Conservation (phyloP, 2,329 filamentous ascomycete genomes). For the Pseudofabraea citricarpa region DNA sequence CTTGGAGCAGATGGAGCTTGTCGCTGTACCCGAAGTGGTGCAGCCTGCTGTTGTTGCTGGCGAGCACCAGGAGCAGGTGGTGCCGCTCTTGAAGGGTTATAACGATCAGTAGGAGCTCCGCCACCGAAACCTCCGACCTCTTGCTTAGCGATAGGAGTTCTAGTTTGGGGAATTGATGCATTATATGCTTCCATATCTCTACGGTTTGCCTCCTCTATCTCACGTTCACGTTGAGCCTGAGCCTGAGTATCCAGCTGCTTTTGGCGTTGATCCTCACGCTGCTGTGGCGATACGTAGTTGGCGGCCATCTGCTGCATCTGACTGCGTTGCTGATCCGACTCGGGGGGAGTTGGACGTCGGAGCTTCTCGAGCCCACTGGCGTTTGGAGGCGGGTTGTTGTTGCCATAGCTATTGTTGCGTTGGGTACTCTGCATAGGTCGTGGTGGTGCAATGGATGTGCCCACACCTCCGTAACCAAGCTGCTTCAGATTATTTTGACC, state of each 20-base stretch:
- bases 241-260: conserved; percentile 56
- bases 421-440: conserved; percentile 53
- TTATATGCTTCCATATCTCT: conserved; percentile 86
- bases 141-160: conserved; percentile 78
- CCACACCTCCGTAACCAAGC: conserved; percentile 49
- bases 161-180: conserved; percentile 77
- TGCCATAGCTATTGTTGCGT: conserved; percentile 35
- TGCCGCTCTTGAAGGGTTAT: conserved; percentile 80
- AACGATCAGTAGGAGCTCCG: conserved; percentile 50
- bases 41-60: conserved; percentile 45
- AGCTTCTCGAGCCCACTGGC: conserved; percentile 25
- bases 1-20: conserved; percentile 72
- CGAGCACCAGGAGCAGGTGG: conserved; percentile 64
- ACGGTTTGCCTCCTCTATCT: conserved; percentile 61
- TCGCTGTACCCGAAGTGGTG: conserved; percentile 64
- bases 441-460: conserved; percentile 60
- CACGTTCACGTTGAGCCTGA: conserved; percentile 47
- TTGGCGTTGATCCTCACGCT: conserved; percentile 50
- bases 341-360: conserved; percentile 39
- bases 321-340: conserved; percentile 44
- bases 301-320: conserved; percentile 53
- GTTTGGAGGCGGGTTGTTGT: conserved; percentile 12
- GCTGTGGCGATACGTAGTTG: conserved; percentile 48
- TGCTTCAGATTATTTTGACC: conserved; percentile 52
- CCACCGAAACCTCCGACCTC: conserved; percentile 68